Base-by-base conservation (phyloP, 2,329 filamentous ascomycete genomes). In the Zymoseptoria passerinii region DNA sequence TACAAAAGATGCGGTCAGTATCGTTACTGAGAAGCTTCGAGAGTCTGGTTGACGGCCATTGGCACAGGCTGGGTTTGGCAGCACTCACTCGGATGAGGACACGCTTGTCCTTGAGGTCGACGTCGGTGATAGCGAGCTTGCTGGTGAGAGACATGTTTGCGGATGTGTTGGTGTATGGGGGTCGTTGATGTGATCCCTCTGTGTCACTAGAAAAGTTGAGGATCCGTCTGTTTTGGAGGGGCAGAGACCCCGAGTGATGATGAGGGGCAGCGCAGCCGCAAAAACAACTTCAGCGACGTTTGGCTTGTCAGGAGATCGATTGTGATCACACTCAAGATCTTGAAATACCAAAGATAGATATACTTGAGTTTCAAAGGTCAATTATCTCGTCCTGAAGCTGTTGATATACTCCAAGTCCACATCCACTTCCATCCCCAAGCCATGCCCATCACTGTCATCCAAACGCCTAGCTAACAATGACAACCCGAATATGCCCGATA, bases 61-160 rank as follows among this genome's bases (percentile, higher is more conserved):
- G 35, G 16, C 19, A 27, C 20, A 18, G 16, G 1, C 28, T 6
- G 23, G 29, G 4, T 18, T 50, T 51, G 51, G 8, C 20, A 18
- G 35, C 44, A 59, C 61, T 57, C 50, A 95, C 94, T 73, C 94
- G 89, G 76, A 99, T 96, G 71, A 99, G 83, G 77, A 97, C 94
- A 71, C 92, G 86, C 86, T 99, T 99, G 84, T 83, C 92, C 85
- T 96, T 95, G 78, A 99, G 83, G 78, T 99, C 92, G 72, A 95
- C 87, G 74, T 99, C 92, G 67, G 86, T 89, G 78, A 99, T 96
- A 68, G 91, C 89, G 71, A 99, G 89, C 84, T 99, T 99, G 85
- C 86, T 96, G 71, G 92, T 89, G 75, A 99, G 90, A 86, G 94
- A 97, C 94, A 99, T 99, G 61, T 71, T 85, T 58, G 61, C 50